Evolutionary conservation across 2,329 filamentous ascomycete species (phyloP), one percentile per base, ranked within the genome.

Genomic region (Penicillium oxalicum): DNA sequence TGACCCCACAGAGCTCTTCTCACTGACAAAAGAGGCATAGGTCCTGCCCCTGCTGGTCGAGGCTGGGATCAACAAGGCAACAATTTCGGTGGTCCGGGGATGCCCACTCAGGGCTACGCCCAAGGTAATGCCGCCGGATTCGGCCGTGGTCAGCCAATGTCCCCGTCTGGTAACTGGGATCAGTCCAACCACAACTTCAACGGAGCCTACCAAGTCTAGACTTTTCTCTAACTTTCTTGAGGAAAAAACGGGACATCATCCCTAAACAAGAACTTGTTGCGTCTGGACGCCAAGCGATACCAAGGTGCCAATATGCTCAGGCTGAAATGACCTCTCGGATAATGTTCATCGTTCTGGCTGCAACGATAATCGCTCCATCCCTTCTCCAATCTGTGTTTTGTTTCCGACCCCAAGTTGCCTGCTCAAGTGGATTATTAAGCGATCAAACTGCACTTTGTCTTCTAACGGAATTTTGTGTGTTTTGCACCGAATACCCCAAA

Each of bases 111-210:
- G 56, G 69, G 67, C 65, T 90, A 84, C 62, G 79, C 77, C 50
- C 72, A 85, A 78, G 76, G 74, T 58, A 93, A 86, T 65, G 86
- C 87, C 60, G 88, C 87, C 61, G 88, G 88, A 53, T 95, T 90
- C 65, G 88, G 88, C 54, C 88, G 89, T 66, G 88, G 87, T 56
- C 77, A 77, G 54, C 77, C 77, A 54, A 70, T 74, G 48, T 74
- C 77, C 58, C 70, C 70, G 46, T 64, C 68, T 54, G 75, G 77
- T 48, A 60, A 59, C 62, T 80, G 78, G 75, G 74, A 73, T 52
- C 76, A 78, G 62, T 75, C 76, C 48, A 68, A 66, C 56, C 72
- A 69, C 55, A 80, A 79, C 64, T 77, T 76, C 64, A 82, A 80
- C 62, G 77, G 77, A 58, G 78, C 76, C 59, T 83, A 82, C 69